These are phyloP conservation scores for Meyerozyma elateridarum DNA, from an alignment of 1,139 yeast species.

Conservation along the genomic window DNA sequence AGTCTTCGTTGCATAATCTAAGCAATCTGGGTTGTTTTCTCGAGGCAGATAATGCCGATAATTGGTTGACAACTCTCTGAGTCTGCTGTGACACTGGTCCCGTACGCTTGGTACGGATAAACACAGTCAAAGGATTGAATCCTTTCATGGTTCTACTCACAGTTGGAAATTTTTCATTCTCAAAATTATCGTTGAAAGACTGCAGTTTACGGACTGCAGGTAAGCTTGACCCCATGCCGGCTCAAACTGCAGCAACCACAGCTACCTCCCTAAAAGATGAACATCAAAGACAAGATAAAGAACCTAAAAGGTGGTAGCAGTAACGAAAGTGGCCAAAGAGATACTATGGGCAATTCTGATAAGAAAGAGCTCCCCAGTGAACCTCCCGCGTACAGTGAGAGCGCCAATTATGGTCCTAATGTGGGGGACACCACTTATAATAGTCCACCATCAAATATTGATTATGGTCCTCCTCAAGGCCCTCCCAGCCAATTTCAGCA, in stretches of 20 bases:
- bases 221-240: too few species aligned
- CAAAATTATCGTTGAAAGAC: slow-evolving; percentile 1
- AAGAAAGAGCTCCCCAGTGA: slow-evolving; percentile 2
- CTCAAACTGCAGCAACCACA: too few species aligned
- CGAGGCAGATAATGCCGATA: slow-evolving; percentile 80
- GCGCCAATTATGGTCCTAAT: not conserved
- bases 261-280: not conserved
- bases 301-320: not conserved
- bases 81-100: slow-evolving; percentile 50
- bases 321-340: slow-evolving; percentile 4
- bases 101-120: slow-evolving; percentile 36
- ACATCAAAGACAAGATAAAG: slow-evolving; percentile 1
- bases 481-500: slow-evolving; percentile 6
- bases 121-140: slow-evolving; percentile 10
- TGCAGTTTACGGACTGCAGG: too few species aligned
- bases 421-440: slow-evolving; percentile 1
- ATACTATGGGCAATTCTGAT: too few species aligned
- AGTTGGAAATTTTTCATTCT: too few species aligned
- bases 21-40: slow-evolving; percentile 83
- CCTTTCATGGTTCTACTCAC: not conserved
- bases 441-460: slow-evolving; percentile 2
- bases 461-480: not conserved
- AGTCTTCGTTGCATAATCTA: slow-evolving; percentile 74
- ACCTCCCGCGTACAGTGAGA: slow-evolving; percentile 4
- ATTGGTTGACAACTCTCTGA: slow-evolving; percentile 65